Percentiles rank a stretch among this genome's conserved stretches.
phyloP scores from a whole-genome alignment of 2,329 filamentous ascomycete genomes.

The Aspergillus ruber region DNA sequence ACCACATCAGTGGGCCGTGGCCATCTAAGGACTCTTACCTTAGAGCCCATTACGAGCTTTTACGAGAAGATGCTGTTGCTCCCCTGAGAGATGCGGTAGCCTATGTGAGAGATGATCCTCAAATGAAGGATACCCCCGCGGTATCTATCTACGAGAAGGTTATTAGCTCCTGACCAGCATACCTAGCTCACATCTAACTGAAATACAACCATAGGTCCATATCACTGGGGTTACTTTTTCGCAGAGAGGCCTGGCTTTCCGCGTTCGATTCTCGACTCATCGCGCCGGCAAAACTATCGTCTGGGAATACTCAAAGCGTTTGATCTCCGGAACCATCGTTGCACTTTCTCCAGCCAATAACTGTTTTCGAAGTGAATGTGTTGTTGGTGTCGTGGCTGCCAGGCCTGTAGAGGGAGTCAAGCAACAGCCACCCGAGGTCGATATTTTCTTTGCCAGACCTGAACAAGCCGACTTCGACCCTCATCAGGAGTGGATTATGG shows the following conservation, averaged over 20 bases:
- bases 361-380: constrained; percentile 58
- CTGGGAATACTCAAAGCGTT: constrained; percentile 58
- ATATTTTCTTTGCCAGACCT: constrained; percentile 62
- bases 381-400: constrained; percentile 67
- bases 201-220: constrained; percentile 48
- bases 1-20: constrained; percentile 54
- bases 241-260: constrained; percentile 56
- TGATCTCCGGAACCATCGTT: constrained; percentile 50
- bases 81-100: constrained; percentile 62
- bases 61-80: constrained; percentile 67
- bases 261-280: constrained; percentile 64
- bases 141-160: constrained; percentile 67
- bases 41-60: constrained; percentile 64
- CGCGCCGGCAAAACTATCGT: constrained; percentile 60
- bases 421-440: constrained; percentile 63
- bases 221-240: constrained; percentile 61
- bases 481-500: constrained; percentile 64
- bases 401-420: constrained; percentile 58
- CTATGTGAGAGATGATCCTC: constrained; percentile 47
- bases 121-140: constrained; percentile 51
- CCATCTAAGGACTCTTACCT: constrained; percentile 60
- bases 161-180: not conserved
- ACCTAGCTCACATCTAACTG: not conserved
- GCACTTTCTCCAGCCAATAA: constrained; percentile 51
- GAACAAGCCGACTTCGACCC: constrained; percentile 64